Base-by-base conservation (phyloP, 805 yeast genomes). In the Starmera pachycereana region DNA sequence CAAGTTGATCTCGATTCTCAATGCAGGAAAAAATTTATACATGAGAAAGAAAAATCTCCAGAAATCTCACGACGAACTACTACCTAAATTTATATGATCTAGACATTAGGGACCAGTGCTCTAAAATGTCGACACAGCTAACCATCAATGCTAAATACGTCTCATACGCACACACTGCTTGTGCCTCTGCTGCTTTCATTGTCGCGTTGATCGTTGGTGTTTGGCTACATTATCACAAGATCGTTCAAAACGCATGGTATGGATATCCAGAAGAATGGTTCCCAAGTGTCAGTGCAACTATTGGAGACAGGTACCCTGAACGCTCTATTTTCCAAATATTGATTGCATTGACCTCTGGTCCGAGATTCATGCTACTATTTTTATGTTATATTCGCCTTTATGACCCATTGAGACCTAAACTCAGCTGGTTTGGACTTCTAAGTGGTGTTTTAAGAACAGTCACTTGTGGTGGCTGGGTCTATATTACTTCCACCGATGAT, bases 191-290 rank as follows among this genome's bases (percentile, higher is more conserved):
- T 11, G 95, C 96, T 1, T 89, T 89, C 52, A 29, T 81, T 5
- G 72, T 76, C 1, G 95, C 97, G 4, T 68, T 89, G 19, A 54
- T 69, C 0, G 77, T 85, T 27, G 97, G 96, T 1, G 75, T 76
- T 45, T 68, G 68, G 39, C 68, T 90, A 22, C 98, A 90, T 61
- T 92, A 78, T 62, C 66, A 81, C 44, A 88, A 92, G 57, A 92
- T 92, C 56, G 96, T 92, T 10, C 69, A 78, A 53, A 92, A 92
- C 58, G 83, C 89, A 37, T 75, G 76, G 47, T 89, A 68, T 56
- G 94, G 95, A 1, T 92, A 87, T 56, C 98, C 98, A 3, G 92
- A 89, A 44, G 98, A 92, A 60, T 92, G 98, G 97, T 90, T 92
- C 57, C 98, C 98, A 2, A 81, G 94, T 53, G 98, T 92, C 2